Evolutionary conservation across 2,329 filamentous ascomycete species (phyloP).

Genomic region (Helotiales sp.): DNA sequence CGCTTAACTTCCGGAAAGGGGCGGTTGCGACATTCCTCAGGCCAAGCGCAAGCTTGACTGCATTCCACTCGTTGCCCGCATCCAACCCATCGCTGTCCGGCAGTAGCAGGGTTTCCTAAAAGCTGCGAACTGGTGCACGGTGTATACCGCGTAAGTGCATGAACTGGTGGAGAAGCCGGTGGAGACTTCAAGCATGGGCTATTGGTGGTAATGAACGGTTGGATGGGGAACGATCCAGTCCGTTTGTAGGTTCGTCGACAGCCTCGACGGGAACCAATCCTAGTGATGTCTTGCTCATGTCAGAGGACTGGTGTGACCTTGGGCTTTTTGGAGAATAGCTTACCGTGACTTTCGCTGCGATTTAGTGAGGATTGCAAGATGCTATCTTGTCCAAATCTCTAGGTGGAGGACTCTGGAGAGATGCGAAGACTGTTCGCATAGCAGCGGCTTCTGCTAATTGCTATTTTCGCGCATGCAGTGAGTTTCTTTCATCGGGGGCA

Average conservation of each 20-base stretch:
- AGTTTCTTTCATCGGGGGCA: slow-evolving; percentile 23
- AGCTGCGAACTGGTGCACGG: slow-evolving; percentile 20
- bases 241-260: slow-evolving; percentile 26
- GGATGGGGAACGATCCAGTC: background rate
- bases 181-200: slow-evolving; percentile 9
- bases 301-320: slow-evolving; percentile 1
- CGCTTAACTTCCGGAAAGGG: background rate
- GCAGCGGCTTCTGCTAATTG: background rate
- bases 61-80: slow-evolving; percentile 20
- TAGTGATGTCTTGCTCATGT: slow-evolving; percentile 18
- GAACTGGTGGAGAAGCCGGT: slow-evolving; percentile 33
- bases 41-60: slow-evolving; percentile 12
- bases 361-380: background rate
- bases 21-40: slow-evolving; percentile 14
- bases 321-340: slow-evolving; percentile 11
- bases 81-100: background rate
- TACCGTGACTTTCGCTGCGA: background rate
- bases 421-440: background rate
- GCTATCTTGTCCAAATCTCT: background rate
- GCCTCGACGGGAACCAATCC: slow-evolving; percentile 26
- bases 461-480: background rate
- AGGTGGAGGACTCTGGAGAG: background rate
- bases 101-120: background rate
- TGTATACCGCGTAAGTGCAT: slow-evolving; percentile 17
- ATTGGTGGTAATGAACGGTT: slow-evolving; percentile 6